Evolutionary conservation across 192 early-diverging fungal species (phyloP).

Genomic region (Rhizoclosmatium sp.): DNA sequence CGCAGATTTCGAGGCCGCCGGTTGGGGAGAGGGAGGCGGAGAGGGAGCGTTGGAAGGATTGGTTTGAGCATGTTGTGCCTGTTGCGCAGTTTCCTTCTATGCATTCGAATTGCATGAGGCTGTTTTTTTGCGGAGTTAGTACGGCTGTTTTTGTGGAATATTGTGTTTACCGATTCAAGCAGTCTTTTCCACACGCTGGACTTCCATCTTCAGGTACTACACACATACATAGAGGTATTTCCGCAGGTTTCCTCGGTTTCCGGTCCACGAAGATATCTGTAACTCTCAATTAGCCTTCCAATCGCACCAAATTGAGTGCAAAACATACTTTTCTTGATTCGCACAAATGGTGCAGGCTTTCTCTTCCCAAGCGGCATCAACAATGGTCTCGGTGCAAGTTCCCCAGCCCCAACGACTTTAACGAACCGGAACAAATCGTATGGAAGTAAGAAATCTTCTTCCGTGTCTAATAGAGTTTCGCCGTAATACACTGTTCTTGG

Average conservation of each 20-base stretch:
- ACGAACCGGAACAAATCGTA: conserved; percentile 64
- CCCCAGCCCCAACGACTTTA: conserved; percentile 34
- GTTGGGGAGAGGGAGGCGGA: conserved; percentile 26
- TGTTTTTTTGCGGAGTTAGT: background rate
- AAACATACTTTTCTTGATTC: conserved; percentile 63
- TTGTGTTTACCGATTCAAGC: conserved; percentile 68
- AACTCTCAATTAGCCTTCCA: background rate
- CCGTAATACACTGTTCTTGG: conserved; percentile 59
- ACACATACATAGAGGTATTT: conserved; percentile 69
- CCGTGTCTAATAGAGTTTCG: conserved; percentile 54
- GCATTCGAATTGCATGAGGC: conserved; percentile 68
- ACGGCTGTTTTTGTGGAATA: background rate
- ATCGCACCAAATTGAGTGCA: background rate
- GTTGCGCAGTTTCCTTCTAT: conserved; percentile 69
- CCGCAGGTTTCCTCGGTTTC: conserved; percentile 61
- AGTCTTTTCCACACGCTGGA: conserved; percentile 69
- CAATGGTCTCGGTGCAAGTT: conserved; percentile 31
- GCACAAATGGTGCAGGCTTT: conserved; percentile 58
- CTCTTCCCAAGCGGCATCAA: conserved; percentile 7
- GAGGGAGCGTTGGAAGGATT: conserved; percentile 71
- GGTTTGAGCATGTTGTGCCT: conserved; percentile 76
- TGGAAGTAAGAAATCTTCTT: conserved; percentile 71
- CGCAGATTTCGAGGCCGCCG: conserved; percentile 63
- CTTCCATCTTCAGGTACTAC: conserved; percentile 58
- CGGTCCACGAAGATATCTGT: conserved; percentile 81